These are phyloP conservation scores for Artemisia princeps DNA, from an alignment of 140 eudicot species.

Conservation along the genomic window DNA sequence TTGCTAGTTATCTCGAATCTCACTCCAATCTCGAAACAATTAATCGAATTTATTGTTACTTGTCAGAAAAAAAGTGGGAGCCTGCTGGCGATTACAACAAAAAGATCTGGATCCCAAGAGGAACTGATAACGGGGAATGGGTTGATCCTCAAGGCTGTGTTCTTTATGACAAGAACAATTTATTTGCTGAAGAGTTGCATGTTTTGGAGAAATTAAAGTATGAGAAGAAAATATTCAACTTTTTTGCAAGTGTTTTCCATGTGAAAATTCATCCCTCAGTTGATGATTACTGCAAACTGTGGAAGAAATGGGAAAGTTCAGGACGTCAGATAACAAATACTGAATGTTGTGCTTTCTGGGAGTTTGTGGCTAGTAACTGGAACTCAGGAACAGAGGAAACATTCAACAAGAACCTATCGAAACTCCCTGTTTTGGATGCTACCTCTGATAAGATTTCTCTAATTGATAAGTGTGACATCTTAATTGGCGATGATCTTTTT, in stretches of 20 bases:
- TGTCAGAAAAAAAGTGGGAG: slow-evolving; percentile 30
- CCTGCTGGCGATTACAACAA: slow-evolving; percentile 16
- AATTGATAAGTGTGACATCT: slow-evolving; percentile 32
- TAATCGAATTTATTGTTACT: slow-evolving; percentile 30
- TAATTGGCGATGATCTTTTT: slow-evolving; percentile 46
- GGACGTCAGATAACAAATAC: slow-evolving; percentile 22
- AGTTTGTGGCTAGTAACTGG: slow-evolving; percentile 33
- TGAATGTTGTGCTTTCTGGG: slow-evolving; percentile 56
- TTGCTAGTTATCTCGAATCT: slow-evolving; percentile 32
- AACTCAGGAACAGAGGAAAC: slow-evolving; percentile 22
- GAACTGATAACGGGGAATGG: slow-evolving; percentile 46
- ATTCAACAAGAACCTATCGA: slow-evolving; percentile 22
- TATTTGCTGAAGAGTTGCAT: slow-evolving; percentile 32
- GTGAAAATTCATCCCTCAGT: slow-evolving; percentile 43
- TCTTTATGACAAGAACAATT: slow-evolving; percentile 34
- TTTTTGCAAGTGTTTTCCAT: slow-evolving; percentile 27
- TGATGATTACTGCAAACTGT: slow-evolving; percentile 45
- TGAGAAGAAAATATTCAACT: slow-evolving; percentile 33
- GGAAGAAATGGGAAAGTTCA: slow-evolving; percentile 54
- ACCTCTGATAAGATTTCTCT: slow-evolving; percentile 27
- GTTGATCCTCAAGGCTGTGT: slow-evolving; percentile 42
- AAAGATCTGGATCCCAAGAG: slow-evolving; percentile 54
- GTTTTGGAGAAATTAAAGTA: slow-evolving; percentile 41
- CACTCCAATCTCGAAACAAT: slow-evolving; percentile 29
- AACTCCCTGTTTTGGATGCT: slow-evolving; percentile 36